Percentiles rank a stretch among this genome's conserved stretches.
phyloP scores from a whole-genome alignment of 2,329 filamentous ascomycete species.

The Trichoderma arundinaceum region DNA sequence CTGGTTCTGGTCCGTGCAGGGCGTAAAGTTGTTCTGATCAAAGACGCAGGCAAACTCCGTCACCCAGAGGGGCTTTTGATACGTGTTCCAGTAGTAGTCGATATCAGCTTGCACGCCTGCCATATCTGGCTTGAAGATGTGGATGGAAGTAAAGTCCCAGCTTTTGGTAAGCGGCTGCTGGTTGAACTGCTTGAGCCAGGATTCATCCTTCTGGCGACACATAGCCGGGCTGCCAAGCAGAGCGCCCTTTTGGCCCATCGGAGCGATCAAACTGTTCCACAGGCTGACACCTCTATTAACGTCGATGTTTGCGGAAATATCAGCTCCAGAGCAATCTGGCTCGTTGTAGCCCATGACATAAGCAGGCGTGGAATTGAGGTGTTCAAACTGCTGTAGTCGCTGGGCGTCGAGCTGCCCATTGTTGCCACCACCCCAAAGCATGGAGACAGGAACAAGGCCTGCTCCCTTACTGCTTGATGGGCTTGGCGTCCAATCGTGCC shows the following conservation, averaged over 20 bases:
- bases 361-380: conserved; percentile 26
- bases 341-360: conserved; percentile 34
- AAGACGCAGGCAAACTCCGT: conserved; percentile 34
- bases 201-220: conserved; percentile 56
- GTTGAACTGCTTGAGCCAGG: conserved; percentile 33
- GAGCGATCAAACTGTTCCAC: conserved; percentile 66
- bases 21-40: conserved; percentile 31
- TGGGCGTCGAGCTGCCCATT: conserved; percentile 30
- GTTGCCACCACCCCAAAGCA: conserved; percentile 35
- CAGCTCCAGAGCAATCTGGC: conserved; percentile 32
- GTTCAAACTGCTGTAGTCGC: conserved; percentile 30
- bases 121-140: conserved; percentile 34
- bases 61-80: conserved; percentile 34
- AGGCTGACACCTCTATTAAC: conserved; percentile 48
- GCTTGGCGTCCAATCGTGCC: conserved; percentile 33
- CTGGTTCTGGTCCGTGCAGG: conserved; percentile 32
- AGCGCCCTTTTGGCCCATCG: conserved; percentile 68
- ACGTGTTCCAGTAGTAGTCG: conserved; percentile 35
- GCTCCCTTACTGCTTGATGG: conserved; percentile 25
- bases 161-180: conserved; percentile 17
- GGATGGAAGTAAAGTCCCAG: conserved; percentile 34
- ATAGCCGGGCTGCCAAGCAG: conserved; percentile 60
- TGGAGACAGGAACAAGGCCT: conserved; percentile 31
- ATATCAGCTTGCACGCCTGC: conserved; percentile 33
- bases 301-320: conserved; percentile 32